Evolutionary conservation across 1,139 yeast species (phyloP).

Genomic region (Kodamaea alishanica): DNA sequence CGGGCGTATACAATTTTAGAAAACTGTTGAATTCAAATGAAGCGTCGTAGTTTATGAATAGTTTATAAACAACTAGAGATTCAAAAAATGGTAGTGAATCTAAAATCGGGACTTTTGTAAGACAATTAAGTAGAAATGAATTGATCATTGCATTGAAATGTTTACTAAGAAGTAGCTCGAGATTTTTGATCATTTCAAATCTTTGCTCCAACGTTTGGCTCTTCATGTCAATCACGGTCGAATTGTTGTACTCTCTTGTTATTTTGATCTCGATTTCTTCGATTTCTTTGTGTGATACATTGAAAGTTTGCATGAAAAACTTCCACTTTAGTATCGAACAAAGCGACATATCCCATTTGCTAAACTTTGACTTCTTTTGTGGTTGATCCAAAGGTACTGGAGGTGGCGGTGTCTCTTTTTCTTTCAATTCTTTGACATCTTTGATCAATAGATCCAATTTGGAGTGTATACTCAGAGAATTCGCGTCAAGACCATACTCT

Average conservation of each 20-base stretch:
- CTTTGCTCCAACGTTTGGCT: constrained; percentile 15
- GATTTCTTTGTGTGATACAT: constrained; percentile 15
- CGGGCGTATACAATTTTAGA: constrained; percentile 13
- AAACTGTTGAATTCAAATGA: constrained; percentile 18
- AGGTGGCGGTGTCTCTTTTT: constrained; percentile 6
- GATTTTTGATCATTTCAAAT: constrained; percentile 13
- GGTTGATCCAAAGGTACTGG: too few relatives aligned
- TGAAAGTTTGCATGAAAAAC: constrained; percentile 19
- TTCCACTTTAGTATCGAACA: constrained; percentile 39
- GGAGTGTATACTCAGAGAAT: constrained; percentile 23
- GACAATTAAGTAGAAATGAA: constrained; percentile 34
- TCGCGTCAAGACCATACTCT: constrained; percentile 27
- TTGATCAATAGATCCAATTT: constrained; percentile 32
- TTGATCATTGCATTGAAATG: constrained; percentile 24
- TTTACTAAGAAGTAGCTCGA: constrained; percentile 21
- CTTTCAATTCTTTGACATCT: constrained; percentile 18
- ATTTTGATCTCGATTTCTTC: constrained; percentile 14
- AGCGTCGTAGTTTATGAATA: constrained; percentile 19
- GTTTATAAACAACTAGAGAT: constrained; percentile 27
- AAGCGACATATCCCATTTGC: constrained; percentile 45
- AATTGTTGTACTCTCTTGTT: constrained; percentile 17
- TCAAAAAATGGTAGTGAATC: constrained; percentile 32
- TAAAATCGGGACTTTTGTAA: constrained; percentile 35
- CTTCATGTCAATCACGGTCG: constrained; percentile 7
- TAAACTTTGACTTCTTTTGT: too few relatives aligned